Base-by-base conservation (phyloP, 1,284 basidiomycete species). In the Marasmius fiardii region DNA sequence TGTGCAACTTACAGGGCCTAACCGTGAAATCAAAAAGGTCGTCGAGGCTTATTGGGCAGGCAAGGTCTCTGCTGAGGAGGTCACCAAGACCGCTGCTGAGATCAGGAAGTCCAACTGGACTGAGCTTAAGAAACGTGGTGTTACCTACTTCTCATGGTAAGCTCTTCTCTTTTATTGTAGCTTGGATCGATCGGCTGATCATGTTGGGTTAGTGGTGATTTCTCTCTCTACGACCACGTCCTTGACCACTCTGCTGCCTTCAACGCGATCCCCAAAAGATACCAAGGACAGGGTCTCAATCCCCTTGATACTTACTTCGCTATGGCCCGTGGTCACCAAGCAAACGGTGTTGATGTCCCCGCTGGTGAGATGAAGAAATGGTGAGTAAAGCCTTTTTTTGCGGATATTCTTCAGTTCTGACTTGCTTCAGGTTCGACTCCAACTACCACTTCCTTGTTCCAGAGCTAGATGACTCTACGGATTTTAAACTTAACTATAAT, bases 361-460 rank as follows among this genome's bases (percentile, higher is more conserved):
- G 96, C 96, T 54, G 95, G 86, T 65, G 96, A 98, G 81, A 99
- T 98, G 96, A 97, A 97, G 86, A 98, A 97, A 77, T 98, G 95
- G 93, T 90, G 65, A 60, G 83, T 75, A 48, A 57, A 54, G 21
- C 48, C 53, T 56, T 6, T 43, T 48, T 23, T 54, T 57, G 52
- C 33, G 63, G 47, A 55, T 44, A 54, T 37, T 58, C 54, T 65
- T 28, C 35, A 53, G 53, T 39, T 53, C 53, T 20, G 28, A 28
- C n/a, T 50, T 49, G 41, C 49, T 8, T 45, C 63, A 93, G 93
- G 94, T 99, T 98, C 75, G 96, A 99, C 80, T 98, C 95, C 56
- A 99, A 99, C 87, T 99, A 99, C 83, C 97, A 99, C 82, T 96
- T 91, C 71, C 94, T 99, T 75, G 96, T 98, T 61, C 96, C 95